Percentiles rank a stretch among this genome's conserved stretches.
These are phyloP conservation scores for Cercospora sp. DNA, from an alignment of 2,329 filamentous ascomycete species.

Conservation along the genomic window DNA sequence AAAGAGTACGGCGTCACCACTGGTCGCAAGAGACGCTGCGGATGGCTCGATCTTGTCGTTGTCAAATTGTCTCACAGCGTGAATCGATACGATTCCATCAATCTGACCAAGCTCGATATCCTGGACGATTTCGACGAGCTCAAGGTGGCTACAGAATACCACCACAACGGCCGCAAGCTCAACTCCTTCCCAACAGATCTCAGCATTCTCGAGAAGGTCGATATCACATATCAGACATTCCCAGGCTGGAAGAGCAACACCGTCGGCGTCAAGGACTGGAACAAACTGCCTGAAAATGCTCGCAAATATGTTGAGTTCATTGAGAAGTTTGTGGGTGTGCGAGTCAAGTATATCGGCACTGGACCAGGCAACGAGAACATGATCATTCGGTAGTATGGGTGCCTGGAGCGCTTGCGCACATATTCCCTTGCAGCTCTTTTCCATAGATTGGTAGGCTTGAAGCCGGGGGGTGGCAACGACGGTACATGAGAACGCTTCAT, in stretches of 20 bases:
- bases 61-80: slow-evolving; percentile 64
- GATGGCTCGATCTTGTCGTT: slow-evolving; percentile 68
- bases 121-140: slow-evolving; percentile 73
- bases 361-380: slow-evolving; percentile 66
- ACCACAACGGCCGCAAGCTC: slow-evolving; percentile 55
- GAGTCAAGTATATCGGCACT: slow-evolving; percentile 66
- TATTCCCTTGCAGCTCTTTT: neutral
- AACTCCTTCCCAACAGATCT: slow-evolving; percentile 67
- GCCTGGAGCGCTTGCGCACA: neutral
- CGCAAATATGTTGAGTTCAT: slow-evolving; percentile 67
- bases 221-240: slow-evolving; percentile 68
- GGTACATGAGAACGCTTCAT: neutral
- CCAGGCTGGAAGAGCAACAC: slow-evolving; percentile 69
- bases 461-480: slow-evolving; percentile 6
- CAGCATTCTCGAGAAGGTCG: slow-evolving; percentile 56
- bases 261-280: slow-evolving; percentile 59
- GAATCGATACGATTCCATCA: slow-evolving; percentile 67
- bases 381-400: slow-evolving; percentile 51
- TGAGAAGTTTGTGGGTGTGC: slow-evolving; percentile 64
- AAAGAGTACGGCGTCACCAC: slow-evolving; percentile 59
- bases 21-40: slow-evolving; percentile 61
- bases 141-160: slow-evolving; percentile 73
- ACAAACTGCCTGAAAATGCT: slow-evolving; percentile 64
- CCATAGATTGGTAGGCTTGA: neutral
- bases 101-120: slow-evolving; percentile 68